Evolutionary conservation across 768 basidiomycete genomes (phyloP).

Genomic region (Trametes elegans): DNA sequence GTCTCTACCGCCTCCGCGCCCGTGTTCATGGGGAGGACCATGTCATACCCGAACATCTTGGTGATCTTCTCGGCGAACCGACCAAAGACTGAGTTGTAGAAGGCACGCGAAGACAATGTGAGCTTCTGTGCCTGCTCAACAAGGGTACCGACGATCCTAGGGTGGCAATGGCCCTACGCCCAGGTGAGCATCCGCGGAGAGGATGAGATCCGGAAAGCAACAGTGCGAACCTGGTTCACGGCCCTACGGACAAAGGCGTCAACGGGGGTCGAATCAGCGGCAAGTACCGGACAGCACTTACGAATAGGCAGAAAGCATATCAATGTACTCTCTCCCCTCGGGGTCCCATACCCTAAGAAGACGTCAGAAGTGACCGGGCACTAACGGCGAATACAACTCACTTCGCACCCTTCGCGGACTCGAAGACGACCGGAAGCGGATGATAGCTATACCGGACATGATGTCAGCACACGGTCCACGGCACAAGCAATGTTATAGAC

Average conservation of each 20-base stretch:
- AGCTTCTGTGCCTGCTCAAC: conserved; percentile 83
- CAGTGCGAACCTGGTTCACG: conserved; percentile 72
- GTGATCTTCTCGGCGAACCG: conserved; percentile 86
- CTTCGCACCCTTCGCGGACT: conserved; percentile 86
- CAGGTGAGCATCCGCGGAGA: background rate
- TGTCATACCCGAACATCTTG: conserved; percentile 85
- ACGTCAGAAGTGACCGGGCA: conserved; percentile 18
- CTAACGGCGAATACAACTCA: conserved; percentile 50
- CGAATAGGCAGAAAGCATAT: conserved; percentile 98
- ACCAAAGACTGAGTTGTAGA: conserved; percentile 92
- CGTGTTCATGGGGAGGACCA: conserved; percentile 98
- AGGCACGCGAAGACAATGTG: conserved; percentile 93
- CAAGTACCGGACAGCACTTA: conserved; percentile 39
- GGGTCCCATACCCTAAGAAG: conserved; percentile 82
- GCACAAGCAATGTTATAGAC: background rate
- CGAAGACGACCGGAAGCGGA: conserved; percentile 92
- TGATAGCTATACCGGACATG: conserved; percentile 68
- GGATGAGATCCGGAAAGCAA: conserved; percentile 1
- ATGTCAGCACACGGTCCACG: conserved; percentile 4
- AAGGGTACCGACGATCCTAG: conserved; percentile 78
- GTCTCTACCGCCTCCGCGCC: conserved; percentile 99
- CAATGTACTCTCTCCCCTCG: conserved; percentile 94
- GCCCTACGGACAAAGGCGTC: conserved; percentile 45
- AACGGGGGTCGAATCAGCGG: background rate
- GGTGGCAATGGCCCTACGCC: conserved; percentile 84